These are phyloP conservation scores for Rasamsonia emersonii DNA, from an alignment of 2,329 filamentous ascomycete genomes.

Conservation along the genomic window DNA sequence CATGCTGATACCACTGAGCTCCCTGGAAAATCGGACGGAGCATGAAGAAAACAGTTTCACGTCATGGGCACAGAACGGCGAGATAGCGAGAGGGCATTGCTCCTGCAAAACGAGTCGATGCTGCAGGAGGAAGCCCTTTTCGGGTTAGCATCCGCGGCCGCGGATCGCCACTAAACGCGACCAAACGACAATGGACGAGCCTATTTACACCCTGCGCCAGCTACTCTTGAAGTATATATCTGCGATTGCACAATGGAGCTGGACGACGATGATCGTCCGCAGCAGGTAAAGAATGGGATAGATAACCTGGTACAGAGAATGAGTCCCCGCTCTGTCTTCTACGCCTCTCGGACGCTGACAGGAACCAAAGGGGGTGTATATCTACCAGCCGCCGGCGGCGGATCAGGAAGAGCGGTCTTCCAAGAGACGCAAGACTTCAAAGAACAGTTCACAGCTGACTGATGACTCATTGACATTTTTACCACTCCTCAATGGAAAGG, in stretches of 20 bases:
- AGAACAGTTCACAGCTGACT: slow-evolving; percentile 15
- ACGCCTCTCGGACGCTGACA: slow-evolving; percentile 11
- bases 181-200: too few relatives aligned
- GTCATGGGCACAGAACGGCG: slow-evolving; percentile 21
- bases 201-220: too few relatives aligned
- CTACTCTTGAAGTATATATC: too few relatives aligned
- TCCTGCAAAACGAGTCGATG: slow-evolving; percentile 1
- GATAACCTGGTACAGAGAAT: slow-evolving; percentile 4
- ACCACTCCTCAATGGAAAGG: slow-evolving; percentile 31
- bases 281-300: too few relatives aligned
- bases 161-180: too few relatives aligned
- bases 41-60: slow-evolving; percentile 28
- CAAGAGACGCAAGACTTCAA: slow-evolving; percentile 51
- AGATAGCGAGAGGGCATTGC: neutral
- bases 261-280: too few relatives aligned
- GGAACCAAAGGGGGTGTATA: slow-evolving; percentile 47
- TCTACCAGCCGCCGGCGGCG: slow-evolving; percentile 48
- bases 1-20: slow-evolving; percentile 37
- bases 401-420: slow-evolving; percentile 37
- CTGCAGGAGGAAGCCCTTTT: slow-evolving; percentile 4
- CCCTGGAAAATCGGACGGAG: slow-evolving; percentile 36
- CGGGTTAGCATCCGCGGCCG: slow-evolving; percentile 7
- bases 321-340: neutral
- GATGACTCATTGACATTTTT: slow-evolving; percentile 22
- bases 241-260: slow-evolving; percentile 3